Base-by-base conservation (phyloP, 139 green algal species). In the Marvania coccoides region DNA sequence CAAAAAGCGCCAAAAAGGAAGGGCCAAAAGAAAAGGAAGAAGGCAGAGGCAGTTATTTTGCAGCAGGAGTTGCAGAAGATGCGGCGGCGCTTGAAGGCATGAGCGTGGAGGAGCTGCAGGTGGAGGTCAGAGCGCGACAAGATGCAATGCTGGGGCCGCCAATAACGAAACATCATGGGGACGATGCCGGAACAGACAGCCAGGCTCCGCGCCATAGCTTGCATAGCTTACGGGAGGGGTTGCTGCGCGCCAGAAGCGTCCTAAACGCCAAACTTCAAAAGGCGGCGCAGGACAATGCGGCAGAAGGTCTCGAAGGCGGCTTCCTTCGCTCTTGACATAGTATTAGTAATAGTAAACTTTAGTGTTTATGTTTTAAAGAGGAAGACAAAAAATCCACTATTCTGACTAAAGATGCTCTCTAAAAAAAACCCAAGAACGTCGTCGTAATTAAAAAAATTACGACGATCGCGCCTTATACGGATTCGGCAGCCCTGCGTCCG, bases 401-500 rank as follows among this genome's bases (percentile, higher is more conserved):
- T n/a, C n/a, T n/a, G n/a, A n/a, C n/a, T n/a, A n/a, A n/a, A n/a
- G n/a, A n/a, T n/a, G n/a, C n/a, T n/a, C n/a, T n/a, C n/a, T n/a
- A n/a, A n/a, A n/a, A n/a, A n/a, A n/a, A n/a, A n/a, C n/a, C n/a
- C n/a, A n/a, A n/a, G n/a, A n/a, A n/a, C n/a, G n/a, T n/a, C n/a
- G n/a, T n/a, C n/a, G n/a, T n/a, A n/a, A n/a, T n/a, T n/a, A n/a
- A n/a, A n/a, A n/a, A n/a, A n/a, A n/a, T n/a, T n/a, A n/a, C n/a
- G n/a, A n/a, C n/a, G n/a, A n/a, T n/a, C n/a, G n/a, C n/a, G n/a
- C n/a, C n/a, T n/a, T n/a, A n/a, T n/a, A n/a, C n/a, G n/a, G 15
- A 66, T 84, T 84, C 15, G 15, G 35, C 60, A 76, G 46, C 28
- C 46, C 40, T 26, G 26, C 35, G 36, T 88, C 82, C 15, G 78